These are phyloP conservation scores for Diplocarpon rosae DNA, from an alignment of 2,329 filamentous ascomycete species.

Conservation along the genomic window DNA sequence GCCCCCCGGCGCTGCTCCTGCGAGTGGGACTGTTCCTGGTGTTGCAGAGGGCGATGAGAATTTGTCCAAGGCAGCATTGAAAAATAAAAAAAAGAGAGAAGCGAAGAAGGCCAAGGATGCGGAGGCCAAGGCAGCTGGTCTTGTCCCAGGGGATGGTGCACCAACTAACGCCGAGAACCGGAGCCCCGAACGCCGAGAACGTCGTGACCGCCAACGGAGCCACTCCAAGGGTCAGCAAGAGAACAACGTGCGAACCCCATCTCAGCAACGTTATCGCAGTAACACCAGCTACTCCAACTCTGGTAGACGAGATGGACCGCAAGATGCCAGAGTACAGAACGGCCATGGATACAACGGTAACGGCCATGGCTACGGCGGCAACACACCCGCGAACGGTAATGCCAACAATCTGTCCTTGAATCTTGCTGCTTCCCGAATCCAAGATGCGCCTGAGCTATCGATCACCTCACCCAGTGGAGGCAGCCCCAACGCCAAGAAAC, in stretches of 20 bases:
- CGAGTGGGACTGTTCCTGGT: slow-evolving; percentile 49
- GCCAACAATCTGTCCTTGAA: slow-evolving; percentile 28
- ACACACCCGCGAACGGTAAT: slow-evolving; percentile 7
- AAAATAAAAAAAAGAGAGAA: slow-evolving; percentile 98
- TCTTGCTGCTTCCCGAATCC: slow-evolving; percentile 18
- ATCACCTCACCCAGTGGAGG: slow-evolving; percentile 44
- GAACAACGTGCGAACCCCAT: slow-evolving; percentile 30
- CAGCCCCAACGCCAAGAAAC: slow-evolving; percentile 82
- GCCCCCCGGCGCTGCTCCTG: slow-evolving; percentile 58
- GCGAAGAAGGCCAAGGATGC: slow-evolving; percentile 83
- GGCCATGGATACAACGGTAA: slow-evolving; percentile 24
- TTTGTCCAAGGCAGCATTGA: slow-evolving; percentile 72
- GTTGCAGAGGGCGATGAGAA: slow-evolving; percentile 52
- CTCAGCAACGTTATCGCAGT: slow-evolving; percentile 39
- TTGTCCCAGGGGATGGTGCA: slow-evolving; percentile 24
- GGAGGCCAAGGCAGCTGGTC: slow-evolving; percentile 46
- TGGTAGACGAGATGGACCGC: slow-evolving; percentile 1
- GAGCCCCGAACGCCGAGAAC: slow-evolving; percentile 36
- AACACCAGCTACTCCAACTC: slow-evolving; percentile 32
- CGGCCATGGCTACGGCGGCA: slow-evolving; percentile 18
- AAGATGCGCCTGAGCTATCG: slow-evolving; percentile 35
- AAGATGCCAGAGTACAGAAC: slow-evolving; percentile 7
- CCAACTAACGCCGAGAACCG: slow-evolving; percentile 20
- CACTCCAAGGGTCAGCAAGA: slow-evolving; percentile 36
- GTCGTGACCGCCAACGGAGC: slow-evolving; percentile 43